Evolutionary conservation across 192 early-diverging fungal genomes (phyloP).

Genomic region (Diversispora eburnea): DNA sequence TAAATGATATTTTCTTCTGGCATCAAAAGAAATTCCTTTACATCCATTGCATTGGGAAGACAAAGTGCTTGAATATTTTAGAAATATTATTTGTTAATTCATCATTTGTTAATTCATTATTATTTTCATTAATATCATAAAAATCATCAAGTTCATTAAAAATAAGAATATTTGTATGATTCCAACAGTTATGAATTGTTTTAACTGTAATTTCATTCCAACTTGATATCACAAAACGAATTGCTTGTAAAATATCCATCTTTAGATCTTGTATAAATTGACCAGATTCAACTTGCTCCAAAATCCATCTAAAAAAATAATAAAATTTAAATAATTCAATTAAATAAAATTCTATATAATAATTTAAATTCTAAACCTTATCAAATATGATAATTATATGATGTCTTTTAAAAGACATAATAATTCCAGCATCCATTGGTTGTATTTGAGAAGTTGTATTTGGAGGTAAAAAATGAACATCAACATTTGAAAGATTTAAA

Average conservation of each 20-base stretch:
- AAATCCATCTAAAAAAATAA: background rate
- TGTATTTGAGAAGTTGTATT: slow-evolving; percentile 25
- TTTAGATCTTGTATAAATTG: background rate
- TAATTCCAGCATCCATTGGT: slow-evolving; percentile 24
- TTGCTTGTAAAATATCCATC: too few species aligned
- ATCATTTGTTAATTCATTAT: background rate
- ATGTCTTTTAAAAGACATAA: slow-evolving; percentile 25
- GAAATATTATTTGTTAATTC: background rate
- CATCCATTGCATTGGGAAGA: slow-evolving; percentile 5
- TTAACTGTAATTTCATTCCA: slow-evolving; percentile 16
- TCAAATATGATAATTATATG: slow-evolving; percentile 16
- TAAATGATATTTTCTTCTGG: slow-evolving; percentile 25
- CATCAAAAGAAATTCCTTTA: slow-evolving; percentile 6
- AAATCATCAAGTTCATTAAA: background rate
- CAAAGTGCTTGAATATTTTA: background rate
- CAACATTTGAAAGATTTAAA: background rate
- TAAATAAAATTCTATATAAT: background rate
- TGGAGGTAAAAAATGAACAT: slow-evolving; percentile 22
- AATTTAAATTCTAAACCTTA: background rate
- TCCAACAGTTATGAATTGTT: slow-evolving; percentile 3
- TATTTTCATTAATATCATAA: background rate
- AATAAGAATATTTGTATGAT: slow-evolving; percentile 2
- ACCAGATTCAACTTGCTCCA: background rate
- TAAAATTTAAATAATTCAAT: background rate
- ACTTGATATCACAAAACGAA: slow-evolving; percentile 2